Percentiles rank a stretch among this genome's conserved stretches.
phyloP scores from a whole-genome alignment of 352 stramenopile genomes.

The Phytophthora europaea region DNA sequence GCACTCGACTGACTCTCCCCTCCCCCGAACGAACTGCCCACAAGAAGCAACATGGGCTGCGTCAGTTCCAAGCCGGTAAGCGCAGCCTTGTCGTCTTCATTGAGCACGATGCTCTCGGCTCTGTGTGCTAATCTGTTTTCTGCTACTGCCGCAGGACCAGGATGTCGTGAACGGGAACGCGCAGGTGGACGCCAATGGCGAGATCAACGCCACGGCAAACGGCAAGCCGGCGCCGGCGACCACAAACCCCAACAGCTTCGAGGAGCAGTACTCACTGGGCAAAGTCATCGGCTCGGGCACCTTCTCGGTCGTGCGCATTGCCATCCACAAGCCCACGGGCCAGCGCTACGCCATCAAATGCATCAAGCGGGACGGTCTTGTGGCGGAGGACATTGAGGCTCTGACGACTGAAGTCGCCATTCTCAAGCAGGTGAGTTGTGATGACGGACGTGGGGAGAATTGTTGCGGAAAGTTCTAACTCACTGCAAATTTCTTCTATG shows the following conservation, averaged over 20 bases:
- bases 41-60: slow-evolving; percentile 66
- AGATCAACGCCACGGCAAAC: slow-evolving; percentile 37
- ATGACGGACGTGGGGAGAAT: background rate
- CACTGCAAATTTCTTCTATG: slow-evolving; percentile 7
- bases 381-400: slow-evolving; percentile 87
- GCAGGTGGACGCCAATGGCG: slow-evolving; percentile 43
- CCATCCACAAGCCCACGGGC: slow-evolving; percentile 82
- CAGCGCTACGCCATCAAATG: slow-evolving; percentile 94
- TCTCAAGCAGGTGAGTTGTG: slow-evolving; percentile 72
- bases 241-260: slow-evolving; percentile 78
- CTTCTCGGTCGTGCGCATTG: slow-evolving; percentile 91
- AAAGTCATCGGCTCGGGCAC: slow-evolving; percentile 92
- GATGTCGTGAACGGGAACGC: slow-evolving; percentile 60
- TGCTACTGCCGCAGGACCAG: slow-evolving; percentile 34
- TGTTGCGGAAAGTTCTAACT: slow-evolving; percentile 5
- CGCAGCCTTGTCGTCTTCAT: background rate
- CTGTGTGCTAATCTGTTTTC: background rate
- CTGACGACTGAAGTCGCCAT: slow-evolving; percentile 90
- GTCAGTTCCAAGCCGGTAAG: slow-evolving; percentile 79
- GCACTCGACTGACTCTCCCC: slow-evolving; percentile 34
- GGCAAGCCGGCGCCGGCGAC: slow-evolving; percentile 30
- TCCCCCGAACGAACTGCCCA: slow-evolving; percentile 9
- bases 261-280: slow-evolving; percentile 87
- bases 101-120: background rate
- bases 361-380: slow-evolving; percentile 92